These are phyloP conservation scores for Priceomyces medius DNA, from an alignment of 805 yeast species.

Conservation along the genomic window DNA sequence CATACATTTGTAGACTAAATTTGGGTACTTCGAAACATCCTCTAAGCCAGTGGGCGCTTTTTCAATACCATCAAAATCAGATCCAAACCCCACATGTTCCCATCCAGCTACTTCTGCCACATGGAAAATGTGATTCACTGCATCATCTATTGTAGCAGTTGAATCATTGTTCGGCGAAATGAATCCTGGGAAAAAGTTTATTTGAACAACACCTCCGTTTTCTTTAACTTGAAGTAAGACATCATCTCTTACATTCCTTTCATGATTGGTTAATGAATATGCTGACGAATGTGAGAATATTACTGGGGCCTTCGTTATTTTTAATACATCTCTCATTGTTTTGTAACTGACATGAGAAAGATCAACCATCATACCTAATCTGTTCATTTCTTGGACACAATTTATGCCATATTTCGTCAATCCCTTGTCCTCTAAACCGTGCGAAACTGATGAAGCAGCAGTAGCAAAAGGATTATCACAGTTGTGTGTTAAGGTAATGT, in stretches of 20 bases:
- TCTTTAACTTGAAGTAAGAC: conserved; percentile 37
- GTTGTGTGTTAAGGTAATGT: conserved; percentile 53
- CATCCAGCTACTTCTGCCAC: conserved; percentile 47
- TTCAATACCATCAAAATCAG: conserved; percentile 55
- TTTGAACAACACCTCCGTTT: conserved; percentile 48
- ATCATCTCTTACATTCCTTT: conserved; percentile 21
- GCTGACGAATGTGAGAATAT: conserved; percentile 52
- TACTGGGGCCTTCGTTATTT: conserved; percentile 44
- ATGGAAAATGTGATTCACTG: conserved; percentile 45
- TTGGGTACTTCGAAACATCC: conserved; percentile 56
- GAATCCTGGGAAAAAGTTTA: conserved; percentile 47
- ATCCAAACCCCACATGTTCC: conserved; percentile 52
- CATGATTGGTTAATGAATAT: conserved; percentile 38
- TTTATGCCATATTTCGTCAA: conserved; percentile 40
- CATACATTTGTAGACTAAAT: conserved; percentile 31
- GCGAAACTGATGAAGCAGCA: conserved; percentile 49
- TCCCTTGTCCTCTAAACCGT: conserved; percentile 46
- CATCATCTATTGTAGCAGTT: conserved; percentile 44
- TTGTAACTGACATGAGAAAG: conserved; percentile 48
- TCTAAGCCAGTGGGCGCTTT: conserved; percentile 50
- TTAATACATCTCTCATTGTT: conserved; percentile 47
- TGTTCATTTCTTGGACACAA: conserved; percentile 49
- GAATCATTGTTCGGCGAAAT: conserved; percentile 22
- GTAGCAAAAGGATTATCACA: conserved; percentile 60
- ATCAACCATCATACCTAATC: conserved; percentile 55